Evolutionary conservation across 805 yeast genomes (phyloP).

Genomic region (Jamesozyma piceae): DNA sequence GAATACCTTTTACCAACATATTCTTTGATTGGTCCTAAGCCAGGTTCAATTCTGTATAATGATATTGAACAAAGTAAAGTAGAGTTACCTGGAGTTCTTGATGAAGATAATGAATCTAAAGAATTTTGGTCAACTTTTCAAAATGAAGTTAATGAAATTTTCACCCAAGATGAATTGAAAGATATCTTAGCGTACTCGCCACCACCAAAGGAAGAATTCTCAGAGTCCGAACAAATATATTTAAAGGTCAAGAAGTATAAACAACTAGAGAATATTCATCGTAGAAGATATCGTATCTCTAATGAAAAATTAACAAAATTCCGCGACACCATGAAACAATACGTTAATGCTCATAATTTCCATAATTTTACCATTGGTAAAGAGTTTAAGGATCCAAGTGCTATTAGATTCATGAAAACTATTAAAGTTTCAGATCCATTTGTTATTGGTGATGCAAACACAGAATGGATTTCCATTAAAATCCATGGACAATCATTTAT

Average conservation of each 20-base stretch:
- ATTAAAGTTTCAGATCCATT: slow-evolving; percentile 80
- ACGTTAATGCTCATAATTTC: slow-evolving; percentile 85
- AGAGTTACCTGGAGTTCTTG: slow-evolving; percentile 49
- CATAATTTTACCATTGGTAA: slow-evolving; percentile 84
- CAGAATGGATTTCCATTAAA: slow-evolving; percentile 93
- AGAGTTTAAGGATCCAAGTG: slow-evolving; percentile 71
- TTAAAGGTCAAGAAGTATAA: slow-evolving; percentile 44
- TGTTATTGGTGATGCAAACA: slow-evolving; percentile 78
- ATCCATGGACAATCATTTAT: slow-evolving; percentile 97
- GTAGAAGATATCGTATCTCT: slow-evolving; percentile 63
- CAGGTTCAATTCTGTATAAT: slow-evolving; percentile 54
- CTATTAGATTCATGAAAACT: slow-evolving; percentile 72
- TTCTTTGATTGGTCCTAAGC: slow-evolving; percentile 84
- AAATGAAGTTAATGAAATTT: slow-evolving; percentile 30
- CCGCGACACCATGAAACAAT: slow-evolving; percentile 59
- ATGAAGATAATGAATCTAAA: slow-evolving; percentile 60
- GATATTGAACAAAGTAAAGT: slow-evolving; percentile 45
- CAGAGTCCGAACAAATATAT: slow-evolving; percentile 32
- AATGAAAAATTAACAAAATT: slow-evolving; percentile 51
- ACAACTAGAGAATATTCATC: slow-evolving; percentile 51
- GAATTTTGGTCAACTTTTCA: slow-evolving; percentile 52
- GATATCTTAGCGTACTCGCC: slow-evolving; percentile 26
- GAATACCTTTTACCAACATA: slow-evolving; percentile 91
- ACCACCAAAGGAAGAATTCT: slow-evolving; percentile 32
- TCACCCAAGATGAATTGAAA: slow-evolving; percentile 21